These are phyloP conservation scores for Peniophora sp. DNA, from an alignment of 1,284 basidiomycete genomes.

Conservation along the genomic window DNA sequence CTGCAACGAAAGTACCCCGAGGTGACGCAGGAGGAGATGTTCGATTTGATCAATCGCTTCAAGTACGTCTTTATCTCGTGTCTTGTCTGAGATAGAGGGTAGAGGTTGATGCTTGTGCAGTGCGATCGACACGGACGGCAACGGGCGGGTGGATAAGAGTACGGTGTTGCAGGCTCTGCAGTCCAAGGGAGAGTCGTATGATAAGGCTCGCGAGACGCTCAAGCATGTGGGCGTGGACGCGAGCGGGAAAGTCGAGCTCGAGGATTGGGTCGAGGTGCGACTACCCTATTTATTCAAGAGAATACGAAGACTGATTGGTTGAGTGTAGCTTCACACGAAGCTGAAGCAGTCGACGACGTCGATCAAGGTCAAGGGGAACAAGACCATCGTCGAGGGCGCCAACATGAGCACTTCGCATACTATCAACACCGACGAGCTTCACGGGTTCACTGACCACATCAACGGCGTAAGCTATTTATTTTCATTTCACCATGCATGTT, in stretches of 20 bases:
- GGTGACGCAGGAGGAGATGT: conserved; percentile 87
- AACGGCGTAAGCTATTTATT: conserved; percentile 56
- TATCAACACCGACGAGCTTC: conserved; percentile 95
- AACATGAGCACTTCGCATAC: conserved; percentile 97
- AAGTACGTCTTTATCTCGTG: conserved; percentile 55
- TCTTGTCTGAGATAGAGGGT: conserved; percentile 1
- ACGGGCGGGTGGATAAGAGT: conserved; percentile 81
- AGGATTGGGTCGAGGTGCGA: conserved; percentile 94
- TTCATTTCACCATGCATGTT: conserved; percentile 1
- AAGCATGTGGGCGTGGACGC: conserved; percentile 94
- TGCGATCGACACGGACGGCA: conserved; percentile 76
- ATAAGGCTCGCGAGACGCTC: conserved; percentile 83
- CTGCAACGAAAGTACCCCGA: conserved; percentile 93
- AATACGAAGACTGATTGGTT: neutral
- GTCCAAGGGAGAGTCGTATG: conserved; percentile 81
- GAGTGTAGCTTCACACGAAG: conserved; percentile 70
- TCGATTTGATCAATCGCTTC: conserved; percentile 87
- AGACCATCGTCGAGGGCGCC: conserved; percentile 91
- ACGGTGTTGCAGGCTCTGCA: conserved; percentile 74
- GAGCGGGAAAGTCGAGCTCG: conserved; percentile 92
- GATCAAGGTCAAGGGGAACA: conserved; percentile 74
- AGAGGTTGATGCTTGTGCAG: conserved; percentile 29
- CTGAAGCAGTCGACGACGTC: conserved; percentile 54
- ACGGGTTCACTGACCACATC: conserved; percentile 97
- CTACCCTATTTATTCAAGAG: neutral